Conservation (phyloP, 495 filamentous ascomycete species). For the Neurospora tetraspora region DNA sequence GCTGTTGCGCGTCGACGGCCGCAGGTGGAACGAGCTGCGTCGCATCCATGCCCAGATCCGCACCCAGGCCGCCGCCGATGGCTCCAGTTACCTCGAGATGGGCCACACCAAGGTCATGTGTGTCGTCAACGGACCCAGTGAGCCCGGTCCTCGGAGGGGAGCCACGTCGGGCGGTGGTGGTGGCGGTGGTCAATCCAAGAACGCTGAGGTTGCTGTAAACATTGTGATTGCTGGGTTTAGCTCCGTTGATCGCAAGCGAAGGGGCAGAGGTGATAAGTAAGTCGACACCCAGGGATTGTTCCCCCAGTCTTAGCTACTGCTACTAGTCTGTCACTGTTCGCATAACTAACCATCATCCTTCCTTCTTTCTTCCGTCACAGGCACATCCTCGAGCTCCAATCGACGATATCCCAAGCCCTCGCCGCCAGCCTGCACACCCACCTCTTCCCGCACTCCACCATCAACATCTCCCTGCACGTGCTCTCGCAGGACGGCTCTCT, state of each 20-base stretch:
- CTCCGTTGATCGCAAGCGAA: constrained; percentile 71
- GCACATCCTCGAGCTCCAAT: constrained; percentile 69
- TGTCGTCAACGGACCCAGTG: constrained; percentile 73
- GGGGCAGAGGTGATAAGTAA: constrained; percentile 67
- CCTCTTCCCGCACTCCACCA: constrained; percentile 81
- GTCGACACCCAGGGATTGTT: constrained; percentile 4
- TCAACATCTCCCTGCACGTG: constrained; percentile 72
- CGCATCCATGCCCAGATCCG: constrained; percentile 80
- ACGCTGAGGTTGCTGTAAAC: constrained; percentile 65
- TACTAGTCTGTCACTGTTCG: background rate
- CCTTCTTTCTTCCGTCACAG: constrained; percentile 28
- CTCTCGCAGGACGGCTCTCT: constrained; percentile 87
- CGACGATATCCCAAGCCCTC: constrained; percentile 65
- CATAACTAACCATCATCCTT: background rate
- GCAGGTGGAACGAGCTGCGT: constrained; percentile 96
- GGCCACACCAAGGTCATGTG: constrained; percentile 96
- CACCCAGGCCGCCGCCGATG: constrained; percentile 83
- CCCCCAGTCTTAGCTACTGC: background rate
- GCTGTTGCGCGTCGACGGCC: constrained; percentile 82
- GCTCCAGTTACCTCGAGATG: constrained; percentile 84
- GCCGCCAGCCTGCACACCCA: constrained; percentile 65
- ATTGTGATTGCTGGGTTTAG: constrained; percentile 82
- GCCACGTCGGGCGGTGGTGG: constrained; percentile 31
- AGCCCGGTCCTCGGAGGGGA: constrained; percentile 40
- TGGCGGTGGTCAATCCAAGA: constrained; percentile 32